Evolutionary conservation across 2,329 filamentous ascomycete genomes (phyloP), one percentile per base, ranked within the genome.

Genomic region (Lecanicillium sp.): DNA sequence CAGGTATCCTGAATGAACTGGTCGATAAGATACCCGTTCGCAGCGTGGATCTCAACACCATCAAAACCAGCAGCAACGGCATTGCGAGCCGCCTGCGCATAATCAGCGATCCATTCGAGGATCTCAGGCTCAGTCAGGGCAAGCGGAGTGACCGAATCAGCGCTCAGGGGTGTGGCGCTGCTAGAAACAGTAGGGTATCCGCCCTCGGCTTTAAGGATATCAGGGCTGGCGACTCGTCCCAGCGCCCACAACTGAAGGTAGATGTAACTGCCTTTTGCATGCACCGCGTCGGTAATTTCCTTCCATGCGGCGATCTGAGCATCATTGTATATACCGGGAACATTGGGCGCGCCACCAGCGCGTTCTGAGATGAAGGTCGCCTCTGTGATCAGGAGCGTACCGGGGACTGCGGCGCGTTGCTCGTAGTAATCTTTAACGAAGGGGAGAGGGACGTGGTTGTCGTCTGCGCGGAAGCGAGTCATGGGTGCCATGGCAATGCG

Each of bases 121-220:
- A 87, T 87, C 17, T 85, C 80, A 2, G 70, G 59, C 34, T 73
- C 63, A 0, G 71, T 80, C 73, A 88, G 73, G 15, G 68, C 78
- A 36, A 71, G 73, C 2, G 82, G 82, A 3, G 70, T 70, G 0
- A 57, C 59, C 30, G 9, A 28, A 58, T 3, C 68, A 11, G 22
- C 7, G 65, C 8, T 59, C 43, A 38, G 66, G 18, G 33, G 17
- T 12, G 29, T 12, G 12, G 33, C 11, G 1, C 60, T 56, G 6
- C 73, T 65, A 3, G 71, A 70, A 29, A 68, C 63, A 2, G 71
- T 59, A 12, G 15, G 71, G 3, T 25, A 27, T 12, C 14, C 18
- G 15, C 30, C 29, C 11, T 31, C 32, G 12, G 34, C 28, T 13
- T 19, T 16, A 3, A 27, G n/a, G 25, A 20, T 75, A 49, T 31